phyloP scores from a whole-genome alignment of 306 rosid genomes.

The Lagenaria siceraria region DNA sequence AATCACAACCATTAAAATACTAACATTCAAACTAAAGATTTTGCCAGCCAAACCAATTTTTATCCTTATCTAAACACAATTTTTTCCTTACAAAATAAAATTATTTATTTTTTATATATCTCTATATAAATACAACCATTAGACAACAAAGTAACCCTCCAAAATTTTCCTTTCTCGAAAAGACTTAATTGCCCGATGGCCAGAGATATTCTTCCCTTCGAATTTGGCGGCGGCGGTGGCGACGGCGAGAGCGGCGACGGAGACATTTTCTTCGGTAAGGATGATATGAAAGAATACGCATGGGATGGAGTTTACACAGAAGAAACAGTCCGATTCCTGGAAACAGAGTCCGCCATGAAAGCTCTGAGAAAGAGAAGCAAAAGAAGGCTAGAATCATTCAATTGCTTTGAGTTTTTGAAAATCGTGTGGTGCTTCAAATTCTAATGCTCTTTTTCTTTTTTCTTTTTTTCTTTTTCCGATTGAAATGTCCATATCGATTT shows the following conservation, averaged over 20 bases:
- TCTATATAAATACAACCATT: neutral
- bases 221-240: neutral
- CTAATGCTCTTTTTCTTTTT: neutral
- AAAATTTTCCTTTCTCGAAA: neutral
- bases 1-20: neutral
- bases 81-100: neutral
- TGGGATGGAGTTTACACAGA: constrained; percentile 5
- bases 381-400: neutral
- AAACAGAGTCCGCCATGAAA: constrained; percentile 5
- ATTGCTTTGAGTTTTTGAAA: constrained; percentile 17
- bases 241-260: neutral
- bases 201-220: neutral
- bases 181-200: neutral
- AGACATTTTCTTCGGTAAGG: constrained; percentile 20
- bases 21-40: neutral
- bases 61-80: neutral
- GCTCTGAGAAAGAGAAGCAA: constrained; percentile 1
- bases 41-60: neutral
- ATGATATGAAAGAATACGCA: constrained; percentile 16
- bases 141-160: neutral
- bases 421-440: constrained; percentile 1
- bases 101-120: neutral
- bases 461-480: neutral
- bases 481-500: neutral
- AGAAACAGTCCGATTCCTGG: constrained; percentile 22